Conservation (phyloP, 139 green algal species). For the Marvania coccoides region DNA sequence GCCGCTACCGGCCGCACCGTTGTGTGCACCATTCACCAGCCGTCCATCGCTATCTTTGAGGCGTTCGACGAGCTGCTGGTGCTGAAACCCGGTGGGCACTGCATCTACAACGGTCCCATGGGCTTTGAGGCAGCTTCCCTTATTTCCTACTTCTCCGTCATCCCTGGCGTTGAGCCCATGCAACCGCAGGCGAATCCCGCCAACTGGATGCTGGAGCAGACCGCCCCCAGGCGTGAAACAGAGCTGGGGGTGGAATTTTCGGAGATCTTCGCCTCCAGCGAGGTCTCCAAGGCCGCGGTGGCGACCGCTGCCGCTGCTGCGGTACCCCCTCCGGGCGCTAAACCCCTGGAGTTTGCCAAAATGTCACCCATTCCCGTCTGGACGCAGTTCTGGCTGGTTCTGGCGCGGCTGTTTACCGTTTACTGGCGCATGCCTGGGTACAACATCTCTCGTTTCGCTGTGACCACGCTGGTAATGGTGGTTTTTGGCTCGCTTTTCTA, state of each 20-base stretch:
- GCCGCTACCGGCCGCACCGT: constrained; percentile 12
- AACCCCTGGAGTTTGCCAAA: neutral
- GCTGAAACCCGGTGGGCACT: constrained; percentile 39
- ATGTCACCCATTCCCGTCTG: neutral
- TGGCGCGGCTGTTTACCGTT: constrained; percentile 27
- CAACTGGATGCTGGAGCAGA: constrained; percentile 40
- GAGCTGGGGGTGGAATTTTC: constrained; percentile 24
- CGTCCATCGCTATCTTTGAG: constrained; percentile 40
- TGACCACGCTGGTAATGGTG: constrained; percentile 38
- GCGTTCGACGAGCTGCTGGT: constrained; percentile 50
- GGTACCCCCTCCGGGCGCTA: neutral
- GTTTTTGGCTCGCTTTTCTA: constrained; percentile 22
- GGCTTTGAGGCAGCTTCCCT: constrained; percentile 23
- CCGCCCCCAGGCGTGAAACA: neutral
- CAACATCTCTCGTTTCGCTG: constrained; percentile 30
- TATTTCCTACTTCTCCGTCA: constrained; percentile 38
- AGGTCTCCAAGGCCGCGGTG: constrained; percentile 8
- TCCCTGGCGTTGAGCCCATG: constrained; percentile 9
- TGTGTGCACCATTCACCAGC: constrained; percentile 56
- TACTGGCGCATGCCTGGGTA: constrained; percentile 42
- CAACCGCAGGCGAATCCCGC: constrained; percentile 9
- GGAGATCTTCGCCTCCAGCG: constrained; percentile 13
- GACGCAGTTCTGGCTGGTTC: constrained; percentile 19
- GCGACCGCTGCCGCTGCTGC: neutral
- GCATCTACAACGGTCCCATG: constrained; percentile 38